Base-by-base conservation (phyloP, 371 early-diverging fungal species). In the Conidiobolus incongruus region DNA sequence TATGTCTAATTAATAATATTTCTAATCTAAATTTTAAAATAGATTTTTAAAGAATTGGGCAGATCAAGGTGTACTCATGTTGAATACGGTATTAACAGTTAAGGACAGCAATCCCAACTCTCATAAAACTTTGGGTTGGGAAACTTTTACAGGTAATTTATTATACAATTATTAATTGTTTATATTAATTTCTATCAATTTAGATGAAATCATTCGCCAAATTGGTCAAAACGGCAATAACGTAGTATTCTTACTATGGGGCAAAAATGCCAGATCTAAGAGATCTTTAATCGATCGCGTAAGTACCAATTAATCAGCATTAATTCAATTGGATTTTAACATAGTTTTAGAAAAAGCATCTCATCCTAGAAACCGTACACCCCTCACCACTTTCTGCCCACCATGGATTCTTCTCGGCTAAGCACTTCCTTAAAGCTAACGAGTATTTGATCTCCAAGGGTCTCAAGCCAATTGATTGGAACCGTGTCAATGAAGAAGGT, bases 201-300 rank as follows among this genome's bases (percentile, higher is more conserved):
- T 51, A 62, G 82, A 95, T 53, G 68, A 76, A 2, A 73, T 94
- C 16, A 68, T 98, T 33, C 52, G 61, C 11, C 58, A 75, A 35
- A 54, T 98, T 38, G 82, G 71, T 53, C 60, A 68, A 15, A 58
- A 62, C 24, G 59, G 65, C 4, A 45, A 49, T 0, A 58, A 75
- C 36, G 68, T 92, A 15, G 98, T 95, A 31, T 98, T 98, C 61
- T 74, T 98, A 61, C 67, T 96, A n/a, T 96, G 98, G 97, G 99
- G 99, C n/a, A 49, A 55, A 3, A 67, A 76, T 57, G 92, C 94
- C 10, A 77, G 81, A 48, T 72, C 76, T 58, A 82, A 86, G 43
- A 75, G 73, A 6, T 53, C 60, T 0, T 50, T 51, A 26, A 67
- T 80, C 23, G 62, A 67, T 47, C 59, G 60, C 38, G 75, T 72